Base-by-base conservation (phyloP, 2,329 filamentous ascomycete species). In the Xylariomycetidae sp. region DNA sequence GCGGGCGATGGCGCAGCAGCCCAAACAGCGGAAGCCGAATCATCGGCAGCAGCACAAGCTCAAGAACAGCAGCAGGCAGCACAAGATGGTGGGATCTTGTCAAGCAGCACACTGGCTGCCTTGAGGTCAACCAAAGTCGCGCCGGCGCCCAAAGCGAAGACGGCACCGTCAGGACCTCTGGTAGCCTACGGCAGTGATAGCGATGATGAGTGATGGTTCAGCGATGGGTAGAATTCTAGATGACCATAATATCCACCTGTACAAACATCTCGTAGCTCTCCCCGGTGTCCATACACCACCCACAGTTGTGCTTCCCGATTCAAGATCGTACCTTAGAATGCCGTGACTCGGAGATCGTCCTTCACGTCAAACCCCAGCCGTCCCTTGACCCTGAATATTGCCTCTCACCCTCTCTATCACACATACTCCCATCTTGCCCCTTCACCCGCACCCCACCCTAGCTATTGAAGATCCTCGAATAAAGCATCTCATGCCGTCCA, bases 151-250 rank as follows among this genome's bases (percentile, higher is more conserved):
- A 76, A 73, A 53, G 60, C 67, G 16, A 70, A 77, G 32, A 59
- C 72, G 8, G 62, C 71, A 18, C 63, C 59, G 8, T 44, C 76
- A 18, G 86, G 85, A 2, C 84, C 87, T 6, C 63, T 96, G 44
- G 92, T 95, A 14, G 84, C 74, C 17, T 98, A 98, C 53, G 88
- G 80, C 35, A 95, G 86, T 57, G 88, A 94, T 60, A 85, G 88
- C 54, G 89, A 95, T 40, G 83, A 69, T 35, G 63, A 70, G 52
- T 63, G 59, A 42, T 29, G 26, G n/a, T n/a, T n/a, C n/a, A n/a
- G n/a, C n/a, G n/a, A n/a, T n/a, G n/a, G n/a, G n/a, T n/a, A n/a
- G n/a, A n/a, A n/a, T n/a, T n/a, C n/a, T n/a, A n/a, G n/a, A n/a
- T n/a, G n/a, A n/a, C n/a, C n/a, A n/a, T n/a, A n/a, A n/a, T n/a